Evolutionary conservation across 2,329 filamentous ascomycete species (phyloP).

Genomic region (Tetracladium maxilliforme): DNA sequence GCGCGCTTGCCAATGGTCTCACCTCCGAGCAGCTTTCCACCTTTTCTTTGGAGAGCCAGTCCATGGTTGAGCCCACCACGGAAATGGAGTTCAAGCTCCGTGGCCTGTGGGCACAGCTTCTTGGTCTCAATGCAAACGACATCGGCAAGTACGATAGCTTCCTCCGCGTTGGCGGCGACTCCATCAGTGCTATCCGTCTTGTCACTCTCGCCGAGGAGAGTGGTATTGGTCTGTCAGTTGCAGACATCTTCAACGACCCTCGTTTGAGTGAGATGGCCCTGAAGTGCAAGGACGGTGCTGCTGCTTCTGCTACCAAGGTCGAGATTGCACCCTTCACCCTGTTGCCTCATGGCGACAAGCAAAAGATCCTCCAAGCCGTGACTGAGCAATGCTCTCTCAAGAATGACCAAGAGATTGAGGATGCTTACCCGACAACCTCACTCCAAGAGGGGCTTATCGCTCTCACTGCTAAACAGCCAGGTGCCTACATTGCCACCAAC

Average conservation of each 20-base stretch:
- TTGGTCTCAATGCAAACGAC: background rate
- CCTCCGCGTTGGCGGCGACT: slow-evolving; percentile 8
- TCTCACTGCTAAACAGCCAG: slow-evolving; percentile 13
- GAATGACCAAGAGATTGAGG: slow-evolving; percentile 10
- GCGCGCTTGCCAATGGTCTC: background rate
- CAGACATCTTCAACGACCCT: slow-evolving; percentile 18
- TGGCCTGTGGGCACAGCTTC: background rate
- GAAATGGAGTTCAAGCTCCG: background rate
- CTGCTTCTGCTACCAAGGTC: no score
- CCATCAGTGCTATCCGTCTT: slow-evolving; percentile 16
- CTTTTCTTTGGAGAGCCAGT: background rate
- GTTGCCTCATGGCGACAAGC: slow-evolving; percentile 1
- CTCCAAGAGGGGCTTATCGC: slow-evolving; percentile 21
- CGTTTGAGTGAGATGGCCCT: no score
- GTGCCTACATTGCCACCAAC: slow-evolving; percentile 17
- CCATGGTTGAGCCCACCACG: background rate
- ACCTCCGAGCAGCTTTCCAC: background rate
- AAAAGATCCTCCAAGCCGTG: slow-evolving; percentile 3
- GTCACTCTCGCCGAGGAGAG: slow-evolving; percentile 13
- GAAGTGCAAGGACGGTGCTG: slow-evolving; percentile 1
- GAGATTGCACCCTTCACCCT: background rate
- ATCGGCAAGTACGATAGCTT: slow-evolving; percentile 16
- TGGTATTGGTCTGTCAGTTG: slow-evolving; percentile 13
- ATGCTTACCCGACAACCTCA: slow-evolving; percentile 19
- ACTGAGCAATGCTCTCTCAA: slow-evolving; percentile 6